Conservation (phyloP, 495 filamentous ascomycete genomes). For the Penicillium flavigenum region DNA sequence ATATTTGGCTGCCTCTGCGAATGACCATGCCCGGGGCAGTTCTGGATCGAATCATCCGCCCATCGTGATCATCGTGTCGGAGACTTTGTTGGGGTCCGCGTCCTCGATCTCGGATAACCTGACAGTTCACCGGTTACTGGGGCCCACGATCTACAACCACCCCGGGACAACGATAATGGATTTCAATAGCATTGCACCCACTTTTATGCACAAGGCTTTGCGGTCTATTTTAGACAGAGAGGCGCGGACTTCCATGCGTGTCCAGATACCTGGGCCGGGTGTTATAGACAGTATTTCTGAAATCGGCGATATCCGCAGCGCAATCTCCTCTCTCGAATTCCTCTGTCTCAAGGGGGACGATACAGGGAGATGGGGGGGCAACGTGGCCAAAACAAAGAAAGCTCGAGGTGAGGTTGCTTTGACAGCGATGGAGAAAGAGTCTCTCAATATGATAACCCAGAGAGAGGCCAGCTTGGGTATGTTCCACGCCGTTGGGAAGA, state of each 20-base stretch:
- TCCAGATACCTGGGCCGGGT: conserved; percentile 63
- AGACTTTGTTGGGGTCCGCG: conserved; percentile 74
- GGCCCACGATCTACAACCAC: conserved; percentile 78
- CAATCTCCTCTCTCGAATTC: conserved; percentile 85
- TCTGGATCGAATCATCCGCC: conserved; percentile 55
- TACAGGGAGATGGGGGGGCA: conserved; percentile 64
- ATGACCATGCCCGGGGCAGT: conserved; percentile 26
- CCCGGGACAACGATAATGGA: conserved; percentile 73
- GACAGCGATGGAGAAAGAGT: conserved; percentile 70
- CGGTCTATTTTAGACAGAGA: conserved; percentile 78
- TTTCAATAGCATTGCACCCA: conserved; percentile 89
- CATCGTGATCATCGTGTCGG: conserved; percentile 85
- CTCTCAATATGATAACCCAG: conserved; percentile 71
- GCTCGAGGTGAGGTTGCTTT: conserved; percentile 51
- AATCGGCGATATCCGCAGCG: conserved; percentile 88
- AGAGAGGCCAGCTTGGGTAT: conserved; percentile 84
- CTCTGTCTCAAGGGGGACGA: conserved; percentile 74
- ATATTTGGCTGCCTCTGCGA: conserved; percentile 56
- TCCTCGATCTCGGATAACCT: conserved; percentile 81
- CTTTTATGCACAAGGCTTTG: conserved; percentile 80
- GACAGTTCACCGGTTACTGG: conserved; percentile 83
- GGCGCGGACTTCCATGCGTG: conserved; percentile 64
- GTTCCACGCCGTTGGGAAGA: conserved; percentile 94
- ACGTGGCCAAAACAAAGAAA: conserved; percentile 60
- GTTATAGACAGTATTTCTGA: conserved; percentile 75